Evolutionary conservation across 495 filamentous ascomycete species (phyloP), one percentile per base, ranked within the genome.

Genomic region (Bacidia gigantensis): DNA sequence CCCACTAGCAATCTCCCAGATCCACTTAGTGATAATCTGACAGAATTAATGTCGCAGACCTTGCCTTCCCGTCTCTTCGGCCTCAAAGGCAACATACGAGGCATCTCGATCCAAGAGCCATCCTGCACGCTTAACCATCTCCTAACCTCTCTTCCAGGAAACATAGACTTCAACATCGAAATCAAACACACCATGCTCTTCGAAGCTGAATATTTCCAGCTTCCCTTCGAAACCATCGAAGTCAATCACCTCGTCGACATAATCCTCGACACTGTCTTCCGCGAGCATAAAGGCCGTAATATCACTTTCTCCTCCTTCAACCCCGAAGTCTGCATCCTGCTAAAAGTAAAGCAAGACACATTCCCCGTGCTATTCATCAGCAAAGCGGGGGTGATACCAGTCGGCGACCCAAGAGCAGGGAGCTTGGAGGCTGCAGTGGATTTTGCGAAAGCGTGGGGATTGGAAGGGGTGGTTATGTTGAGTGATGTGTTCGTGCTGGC

Each of bases 291-390:
- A 17, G 47, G 55, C 10, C 62, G 68, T 7, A 52, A 49, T 11
- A 70, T 73, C 11, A 60, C 70, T 2, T 54, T 74, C 11, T 67
- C 67, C 1, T 67, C 69, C 0, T 73, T 73, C 51, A 71, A 56
- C 32, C 68, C 71, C 7, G 68, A 73, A 38, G 35, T 73, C 18
- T 72, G 69, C 54, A 69, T 72, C 14, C 56, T 70, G 2, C 56
- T 71, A 0, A 51, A 61, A 0, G 41, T 56, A 24, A 74, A 73
- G 53, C 68, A 73, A 55, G 45, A 57, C 11, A 55, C 39, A 7
- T 70, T 65, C 45, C 67, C 71, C 2, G 60, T 72, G 22, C 53
- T 72, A n/a, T 70, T 72, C 47, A 56, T 69, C 39, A 66, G 51
- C 21, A 62, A 72, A 50, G 60, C 67, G 12, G 64, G 63, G 45